phyloP scores from a whole-genome alignment of 495 filamentous ascomycete genomes.

The Xylaria nigripes region DNA sequence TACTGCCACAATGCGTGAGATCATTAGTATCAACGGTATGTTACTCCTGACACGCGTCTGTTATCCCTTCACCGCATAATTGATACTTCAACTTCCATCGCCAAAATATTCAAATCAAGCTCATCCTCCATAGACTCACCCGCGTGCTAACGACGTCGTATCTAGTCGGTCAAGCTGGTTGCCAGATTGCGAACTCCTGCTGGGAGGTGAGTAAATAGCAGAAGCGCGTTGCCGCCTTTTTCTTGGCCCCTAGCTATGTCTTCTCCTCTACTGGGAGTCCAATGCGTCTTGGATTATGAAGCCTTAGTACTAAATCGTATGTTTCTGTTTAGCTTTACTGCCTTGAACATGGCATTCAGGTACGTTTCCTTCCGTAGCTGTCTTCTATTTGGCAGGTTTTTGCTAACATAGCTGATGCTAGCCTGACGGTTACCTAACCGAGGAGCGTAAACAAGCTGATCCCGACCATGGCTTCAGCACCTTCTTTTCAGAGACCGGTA shows the following conservation, averaged over 20 bases:
- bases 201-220: constrained; percentile 77
- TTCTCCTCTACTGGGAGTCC: neutral
- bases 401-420: constrained; percentile 43
- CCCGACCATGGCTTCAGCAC: constrained; percentile 98
- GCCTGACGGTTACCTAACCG: constrained; percentile 98
- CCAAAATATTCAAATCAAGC: constrained; percentile 13
- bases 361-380: constrained; percentile 38
- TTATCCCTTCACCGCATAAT: constrained; percentile 32
- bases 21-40: constrained; percentile 98
- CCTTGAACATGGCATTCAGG: constrained; percentile 99
- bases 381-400: neutral
- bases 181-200: constrained; percentile 99
- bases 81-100: constrained; percentile 10
- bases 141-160: constrained; percentile 32
- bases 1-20: constrained; percentile 83
- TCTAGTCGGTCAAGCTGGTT: constrained; percentile 98
- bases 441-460: constrained; percentile 87
- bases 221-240: neutral
- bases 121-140: neutral
- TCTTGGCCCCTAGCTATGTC: neutral
- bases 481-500: constrained; percentile 99
- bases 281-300: neutral
- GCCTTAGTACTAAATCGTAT: constrained; percentile 17
- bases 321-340: constrained; percentile 81
- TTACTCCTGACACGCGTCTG: constrained; percentile 32